Evolutionary conservation across 306 rosid genomes (phyloP).

Genomic region (Quercus dentata): DNA sequence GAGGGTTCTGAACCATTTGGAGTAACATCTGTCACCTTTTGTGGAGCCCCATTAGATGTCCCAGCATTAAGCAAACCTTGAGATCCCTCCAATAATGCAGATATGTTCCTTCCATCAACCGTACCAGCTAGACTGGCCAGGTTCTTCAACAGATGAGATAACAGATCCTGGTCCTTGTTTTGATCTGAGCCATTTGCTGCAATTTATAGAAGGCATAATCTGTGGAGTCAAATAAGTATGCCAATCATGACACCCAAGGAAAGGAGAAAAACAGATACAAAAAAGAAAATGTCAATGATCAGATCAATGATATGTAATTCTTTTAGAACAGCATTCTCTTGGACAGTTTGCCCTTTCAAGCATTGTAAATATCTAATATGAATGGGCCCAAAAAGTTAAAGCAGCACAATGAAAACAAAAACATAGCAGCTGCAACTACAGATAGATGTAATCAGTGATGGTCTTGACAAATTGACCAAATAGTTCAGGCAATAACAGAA

Average conservation of each 20-base stretch:
- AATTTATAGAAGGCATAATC: conserved; percentile 32
- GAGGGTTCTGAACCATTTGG: conserved; percentile 33
- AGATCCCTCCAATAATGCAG: conserved; percentile 55
- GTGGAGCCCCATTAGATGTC: conserved; percentile 25
- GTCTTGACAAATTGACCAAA: conserved; percentile 13
- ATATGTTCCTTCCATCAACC: conserved; percentile 45
- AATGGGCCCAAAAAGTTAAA: not conserved
- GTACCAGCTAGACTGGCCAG: conserved; percentile 55
- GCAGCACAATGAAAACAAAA: not conserved
- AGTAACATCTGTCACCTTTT: conserved; percentile 37
- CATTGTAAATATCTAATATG: not conserved
- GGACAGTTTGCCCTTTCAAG: not conserved
- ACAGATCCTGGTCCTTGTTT: conserved; percentile 53
- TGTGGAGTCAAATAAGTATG: conserved; percentile 33
- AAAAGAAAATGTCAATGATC: conserved; percentile 2
- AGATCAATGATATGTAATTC: conserved; percentile 1
- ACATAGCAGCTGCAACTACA: not conserved
- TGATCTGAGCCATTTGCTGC: conserved; percentile 66
- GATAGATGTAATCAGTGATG: not conserved
- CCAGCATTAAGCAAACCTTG: conserved; percentile 49
- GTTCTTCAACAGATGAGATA: conserved; percentile 59
- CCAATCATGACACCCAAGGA: conserved; percentile 23
- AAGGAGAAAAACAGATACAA: conserved; percentile 9
- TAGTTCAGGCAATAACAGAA: not conserved
- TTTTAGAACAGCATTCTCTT: not conserved